These are phyloP conservation scores for Capsicum pubescens DNA, from an alignment of 257 asterid species.

Conservation along the genomic window DNA sequence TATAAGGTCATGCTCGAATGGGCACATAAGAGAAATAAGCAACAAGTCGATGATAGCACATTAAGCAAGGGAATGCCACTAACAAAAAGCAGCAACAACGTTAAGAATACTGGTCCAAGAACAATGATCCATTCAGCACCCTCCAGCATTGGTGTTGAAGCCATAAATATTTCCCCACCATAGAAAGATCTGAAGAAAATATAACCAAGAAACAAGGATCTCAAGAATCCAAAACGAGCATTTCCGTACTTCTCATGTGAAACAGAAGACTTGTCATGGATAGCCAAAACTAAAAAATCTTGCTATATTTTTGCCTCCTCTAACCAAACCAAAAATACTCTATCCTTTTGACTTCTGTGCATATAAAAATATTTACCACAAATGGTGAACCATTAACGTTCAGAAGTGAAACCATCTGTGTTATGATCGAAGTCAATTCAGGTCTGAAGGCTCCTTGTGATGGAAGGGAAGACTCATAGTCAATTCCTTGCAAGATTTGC, in stretches of 20 bases:
- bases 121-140: constrained; percentile 90
- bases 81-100: too few relatives aligned
- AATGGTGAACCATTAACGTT: constrained; percentile 85
- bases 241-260: background rate
- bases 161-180: constrained; percentile 99
- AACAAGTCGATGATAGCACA: too few relatives aligned
- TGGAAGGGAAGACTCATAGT: constrained; percentile 81
- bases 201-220: background rate
- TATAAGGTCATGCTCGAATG: too few relatives aligned
- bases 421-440: constrained; percentile 70
- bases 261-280: background rate
- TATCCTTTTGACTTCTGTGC: background rate
- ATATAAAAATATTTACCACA: constrained; percentile 65
- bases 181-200: constrained; percentile 65
- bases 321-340: background rate
- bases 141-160: constrained; percentile 80
- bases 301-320: background rate
- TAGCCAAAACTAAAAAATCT: background rate
- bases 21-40: too few relatives aligned
- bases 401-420: constrained; percentile 78
- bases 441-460: constrained; percentile 92
- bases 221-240: background rate
- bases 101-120: too few relatives aligned
- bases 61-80: too few relatives aligned
- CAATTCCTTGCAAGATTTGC: constrained; percentile 74